Conservation (phyloP, 805 yeast species). For the Candida cerambycidarum region DNA sequence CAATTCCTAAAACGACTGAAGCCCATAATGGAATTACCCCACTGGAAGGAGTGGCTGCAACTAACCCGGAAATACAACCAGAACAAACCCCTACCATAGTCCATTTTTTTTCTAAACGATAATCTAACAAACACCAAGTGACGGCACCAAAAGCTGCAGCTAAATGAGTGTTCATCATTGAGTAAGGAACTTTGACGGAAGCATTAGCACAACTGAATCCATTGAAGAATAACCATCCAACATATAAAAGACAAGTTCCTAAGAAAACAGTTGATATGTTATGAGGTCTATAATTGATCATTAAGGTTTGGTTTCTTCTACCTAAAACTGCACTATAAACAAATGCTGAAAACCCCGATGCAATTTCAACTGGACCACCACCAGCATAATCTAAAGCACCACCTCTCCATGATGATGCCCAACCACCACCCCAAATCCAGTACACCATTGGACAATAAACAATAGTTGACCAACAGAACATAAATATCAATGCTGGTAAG, state of each 20-base stretch:
- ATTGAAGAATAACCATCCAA: constrained; percentile 96
- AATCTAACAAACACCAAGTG: constrained; percentile 90
- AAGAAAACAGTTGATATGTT: constrained; percentile 87
- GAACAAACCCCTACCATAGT: constrained; percentile 94
- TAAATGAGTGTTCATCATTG: constrained; percentile 87
- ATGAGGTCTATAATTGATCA: constrained; percentile 92
- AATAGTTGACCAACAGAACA: constrained; percentile 85
- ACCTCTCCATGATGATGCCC: constrained; percentile 78
- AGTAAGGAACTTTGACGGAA: constrained; percentile 78
- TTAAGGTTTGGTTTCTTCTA: constrained; percentile 67
- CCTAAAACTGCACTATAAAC: constrained; percentile 82
- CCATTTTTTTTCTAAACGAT: constrained; percentile 85
- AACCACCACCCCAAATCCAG: constrained; percentile 96
- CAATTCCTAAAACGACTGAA: constrained; percentile 78
- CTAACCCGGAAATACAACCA: constrained; percentile 92
- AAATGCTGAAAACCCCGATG: constrained; percentile 88
- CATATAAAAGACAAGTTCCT: constrained; percentile 85
- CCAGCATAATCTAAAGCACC: constrained; percentile 97
- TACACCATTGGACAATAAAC: constrained; percentile 94
- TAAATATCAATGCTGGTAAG: constrained; percentile 76
- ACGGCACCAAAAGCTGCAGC: constrained; percentile 89
- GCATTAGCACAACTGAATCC: constrained; percentile 88
- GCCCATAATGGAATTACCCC: constrained; percentile 93
- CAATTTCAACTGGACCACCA: constrained; percentile 95
- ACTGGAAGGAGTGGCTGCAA: constrained; percentile 94